Conservation (phyloP, 176 grass and related monocot genomes). For the Rhynchospora breviuscula region DNA sequence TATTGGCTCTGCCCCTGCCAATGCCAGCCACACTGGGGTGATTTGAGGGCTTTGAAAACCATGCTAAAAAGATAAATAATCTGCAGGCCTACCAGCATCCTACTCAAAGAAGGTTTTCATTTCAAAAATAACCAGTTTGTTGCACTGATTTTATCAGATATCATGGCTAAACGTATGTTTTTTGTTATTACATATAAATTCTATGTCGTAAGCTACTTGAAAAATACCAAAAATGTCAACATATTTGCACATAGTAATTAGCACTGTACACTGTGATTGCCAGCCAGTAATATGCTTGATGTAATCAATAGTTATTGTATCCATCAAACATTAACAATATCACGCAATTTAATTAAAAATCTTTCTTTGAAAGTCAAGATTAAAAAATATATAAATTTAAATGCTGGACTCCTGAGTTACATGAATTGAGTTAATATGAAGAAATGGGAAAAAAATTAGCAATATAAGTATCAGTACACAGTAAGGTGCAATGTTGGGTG, state of each 20-base stretch:
- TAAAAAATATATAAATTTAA: neutral
- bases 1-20: no score
- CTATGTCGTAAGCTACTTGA: neutral
- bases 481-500: neutral
- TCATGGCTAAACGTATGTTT: neutral
- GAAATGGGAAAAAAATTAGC: neutral
- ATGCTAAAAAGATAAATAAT: no score
- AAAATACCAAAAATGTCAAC: neutral
- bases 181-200: slow-evolving; percentile 1
- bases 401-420: neutral
- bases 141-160: neutral
- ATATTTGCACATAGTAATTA: neutral
- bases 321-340: neutral
- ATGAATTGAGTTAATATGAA: neutral
- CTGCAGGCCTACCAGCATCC: neutral
- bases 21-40: no score
- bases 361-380: neutral
- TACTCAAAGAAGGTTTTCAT: neutral
- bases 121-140: neutral
- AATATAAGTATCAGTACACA: neutral
- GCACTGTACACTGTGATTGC: neutral
- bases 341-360: neutral
- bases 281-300: neutral
- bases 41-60: no score
- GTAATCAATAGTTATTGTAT: neutral